Evolutionary conservation across 208 protist species (phyloP).

Genomic region (Vickermania spadyakhi): DNA sequence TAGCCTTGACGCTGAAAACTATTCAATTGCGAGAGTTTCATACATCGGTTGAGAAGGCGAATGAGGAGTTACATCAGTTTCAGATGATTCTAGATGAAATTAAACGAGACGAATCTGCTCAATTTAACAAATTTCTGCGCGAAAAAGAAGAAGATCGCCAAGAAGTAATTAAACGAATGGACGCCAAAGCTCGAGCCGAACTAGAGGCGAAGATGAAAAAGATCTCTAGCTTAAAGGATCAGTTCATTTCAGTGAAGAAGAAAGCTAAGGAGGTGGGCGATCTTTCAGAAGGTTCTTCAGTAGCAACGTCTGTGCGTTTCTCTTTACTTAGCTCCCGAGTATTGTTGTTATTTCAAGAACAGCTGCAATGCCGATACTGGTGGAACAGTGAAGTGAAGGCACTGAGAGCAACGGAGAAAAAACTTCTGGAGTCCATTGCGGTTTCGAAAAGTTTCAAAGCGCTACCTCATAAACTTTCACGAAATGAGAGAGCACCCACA

Average conservation of each 20-base stretch:
- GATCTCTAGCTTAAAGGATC: too few relatives aligned
- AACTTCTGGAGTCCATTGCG: too few relatives aligned
- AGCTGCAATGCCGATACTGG: neutral
- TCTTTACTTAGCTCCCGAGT: neutral
- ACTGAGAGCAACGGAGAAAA: too few relatives aligned
- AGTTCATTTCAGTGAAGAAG: too few relatives aligned
- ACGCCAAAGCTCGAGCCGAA: neutral
- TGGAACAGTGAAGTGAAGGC: too few relatives aligned
- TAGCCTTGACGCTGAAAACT: conserved; percentile 15
- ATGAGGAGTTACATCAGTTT: conserved; percentile 13
- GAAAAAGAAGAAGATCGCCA: neutral
- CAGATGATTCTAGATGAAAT: neutral
- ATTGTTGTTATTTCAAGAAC: neutral
- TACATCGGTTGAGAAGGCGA: conserved; percentile 14
- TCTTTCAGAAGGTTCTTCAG: too few relatives aligned
- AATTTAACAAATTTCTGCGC: neutral
- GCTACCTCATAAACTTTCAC: too few relatives aligned
- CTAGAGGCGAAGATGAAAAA: too few relatives aligned
- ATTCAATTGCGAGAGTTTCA: conserved; percentile 22
- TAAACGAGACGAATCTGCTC: neutral
- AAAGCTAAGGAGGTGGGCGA: too few relatives aligned
- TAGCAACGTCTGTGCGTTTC: neutral
- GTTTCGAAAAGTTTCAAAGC: too few relatives aligned
- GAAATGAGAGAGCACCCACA: too few relatives aligned
- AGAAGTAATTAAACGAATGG: neutral